Conservation (phyloP, 495 filamentous ascomycete species). For the Neurospora sp. region DNA sequence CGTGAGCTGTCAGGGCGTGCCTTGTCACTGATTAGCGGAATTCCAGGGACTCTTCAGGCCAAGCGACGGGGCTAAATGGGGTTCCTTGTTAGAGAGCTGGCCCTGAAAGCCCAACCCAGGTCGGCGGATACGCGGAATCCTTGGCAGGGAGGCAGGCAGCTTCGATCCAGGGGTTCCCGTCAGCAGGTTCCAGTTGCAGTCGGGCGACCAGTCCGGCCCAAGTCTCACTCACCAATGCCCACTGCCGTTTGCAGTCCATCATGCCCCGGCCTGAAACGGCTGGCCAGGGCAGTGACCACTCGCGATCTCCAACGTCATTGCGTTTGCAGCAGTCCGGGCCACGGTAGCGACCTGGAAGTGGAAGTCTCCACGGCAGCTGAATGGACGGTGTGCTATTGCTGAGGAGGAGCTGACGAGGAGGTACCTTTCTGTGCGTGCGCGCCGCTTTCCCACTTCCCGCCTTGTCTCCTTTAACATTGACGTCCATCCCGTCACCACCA, state of each 20-base stretch:
- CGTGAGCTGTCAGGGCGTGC: background rate
- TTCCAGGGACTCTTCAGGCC: background rate
- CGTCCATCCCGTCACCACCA: background rate
- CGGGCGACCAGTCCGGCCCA: background rate
- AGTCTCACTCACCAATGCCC: background rate
- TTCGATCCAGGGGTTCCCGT: background rate
- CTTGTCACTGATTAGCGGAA: background rate
- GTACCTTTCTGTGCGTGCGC: background rate
- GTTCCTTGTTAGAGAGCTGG: background rate
- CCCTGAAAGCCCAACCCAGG: background rate
- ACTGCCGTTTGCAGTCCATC: background rate
- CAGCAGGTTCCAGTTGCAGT: background rate
- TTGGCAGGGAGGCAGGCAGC: background rate
- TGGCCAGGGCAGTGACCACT: background rate
- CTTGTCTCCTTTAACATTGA: background rate
- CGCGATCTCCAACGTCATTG: background rate
- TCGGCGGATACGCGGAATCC: background rate
- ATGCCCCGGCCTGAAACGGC: background rate
- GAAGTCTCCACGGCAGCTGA: background rate
- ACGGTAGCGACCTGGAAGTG: background rate
- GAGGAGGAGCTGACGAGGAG: background rate
- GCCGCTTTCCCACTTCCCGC: background rate
- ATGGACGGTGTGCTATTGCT: background rate
- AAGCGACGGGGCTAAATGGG: background rate
- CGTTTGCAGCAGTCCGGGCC: background rate